phyloP scores from a whole-genome alignment of 441 rosid genomes.

The Isatis lusitanica region DNA sequence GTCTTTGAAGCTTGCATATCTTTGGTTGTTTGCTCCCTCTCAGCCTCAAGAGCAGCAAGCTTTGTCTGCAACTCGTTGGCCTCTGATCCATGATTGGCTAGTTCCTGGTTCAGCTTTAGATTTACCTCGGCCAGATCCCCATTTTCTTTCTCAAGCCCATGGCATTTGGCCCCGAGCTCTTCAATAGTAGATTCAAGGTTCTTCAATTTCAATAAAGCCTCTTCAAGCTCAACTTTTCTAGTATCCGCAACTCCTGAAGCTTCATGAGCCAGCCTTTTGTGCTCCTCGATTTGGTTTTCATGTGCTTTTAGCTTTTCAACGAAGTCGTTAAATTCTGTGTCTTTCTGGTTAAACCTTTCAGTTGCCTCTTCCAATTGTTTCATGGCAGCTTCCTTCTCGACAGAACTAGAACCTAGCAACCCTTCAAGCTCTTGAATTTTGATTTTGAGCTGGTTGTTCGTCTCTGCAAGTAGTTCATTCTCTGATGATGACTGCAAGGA shows the following conservation, averaged over 20 bases:
- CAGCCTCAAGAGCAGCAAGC: conserved; percentile 47
- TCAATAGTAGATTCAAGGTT: conserved; percentile 60
- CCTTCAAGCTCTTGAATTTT: conserved; percentile 76
- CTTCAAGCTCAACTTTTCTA: conserved; percentile 65
- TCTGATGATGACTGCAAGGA: conserved; percentile 61
- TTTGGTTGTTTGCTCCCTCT: conserved; percentile 64
- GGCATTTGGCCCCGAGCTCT: conserved; percentile 61
- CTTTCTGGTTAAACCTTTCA: conserved; percentile 52
- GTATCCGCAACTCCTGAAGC: conserved; percentile 58
- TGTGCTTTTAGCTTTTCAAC: conserved; percentile 59
- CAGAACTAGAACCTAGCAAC: conserved; percentile 50
- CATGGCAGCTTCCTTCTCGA: conserved; percentile 66
- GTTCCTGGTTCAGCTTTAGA: conserved; percentile 71
- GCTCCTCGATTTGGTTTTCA: conserved; percentile 53
- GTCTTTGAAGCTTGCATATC: conserved; percentile 67
- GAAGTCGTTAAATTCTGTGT: conserved; percentile 53
- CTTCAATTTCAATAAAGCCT: conserved; percentile 53
- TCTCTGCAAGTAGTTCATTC: conserved; percentile 65
- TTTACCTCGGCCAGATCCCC: conserved; percentile 78
- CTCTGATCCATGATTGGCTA: conserved; percentile 64
- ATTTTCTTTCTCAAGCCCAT: conserved; percentile 65
- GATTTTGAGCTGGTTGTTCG: conserved; percentile 74
- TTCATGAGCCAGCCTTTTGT: conserved; percentile 57
- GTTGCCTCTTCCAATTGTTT: conserved; percentile 59
- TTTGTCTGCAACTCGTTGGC: conserved; percentile 57